Percentiles rank a stretch among this genome's conserved stretches.
phyloP scores from a whole-genome alignment of 2,329 filamentous ascomycete species.

The Botrytis galanthina region DNA sequence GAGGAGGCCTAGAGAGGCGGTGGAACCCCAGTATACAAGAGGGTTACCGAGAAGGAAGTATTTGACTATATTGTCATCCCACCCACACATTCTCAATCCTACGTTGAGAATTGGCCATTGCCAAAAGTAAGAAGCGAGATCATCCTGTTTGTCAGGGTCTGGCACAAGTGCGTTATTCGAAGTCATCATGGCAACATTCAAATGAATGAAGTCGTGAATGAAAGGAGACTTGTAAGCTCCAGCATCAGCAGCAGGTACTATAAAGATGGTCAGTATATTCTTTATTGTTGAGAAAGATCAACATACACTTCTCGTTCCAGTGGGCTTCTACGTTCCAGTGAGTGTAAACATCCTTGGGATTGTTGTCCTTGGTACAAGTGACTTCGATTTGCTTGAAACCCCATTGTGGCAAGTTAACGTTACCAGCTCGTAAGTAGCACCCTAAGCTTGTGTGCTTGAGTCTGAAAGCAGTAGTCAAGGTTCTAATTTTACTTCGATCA shows the following conservation, averaged over 20 bases:
- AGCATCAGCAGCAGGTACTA: slow-evolving; percentile 84
- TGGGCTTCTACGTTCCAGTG: slow-evolving; percentile 99
- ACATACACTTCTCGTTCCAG: slow-evolving; percentile 86
- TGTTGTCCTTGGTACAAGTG: slow-evolving; percentile 90
- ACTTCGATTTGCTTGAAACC: slow-evolving; percentile 99
- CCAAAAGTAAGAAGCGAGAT: slow-evolving; percentile 95
- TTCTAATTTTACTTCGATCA: slow-evolving; percentile 81
- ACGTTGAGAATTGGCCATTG: slow-evolving; percentile 97
- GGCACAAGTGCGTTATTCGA: slow-evolving; percentile 98
- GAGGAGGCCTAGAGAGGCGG: slow-evolving; percentile 71
- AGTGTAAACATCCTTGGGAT: slow-evolving; percentile 87
- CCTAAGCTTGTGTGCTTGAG: slow-evolving; percentile 77
- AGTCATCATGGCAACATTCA: slow-evolving; percentile 99
- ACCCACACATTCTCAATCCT: slow-evolving; percentile 96
- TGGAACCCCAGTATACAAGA: slow-evolving; percentile 92
- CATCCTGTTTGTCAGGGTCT: slow-evolving; percentile 98
- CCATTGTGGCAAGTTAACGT: slow-evolving; percentile 96
- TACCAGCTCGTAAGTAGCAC: slow-evolving; percentile 93
- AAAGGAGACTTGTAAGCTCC: slow-evolving; percentile 96
- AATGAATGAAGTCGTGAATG: slow-evolving; percentile 93
- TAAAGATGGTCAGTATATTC: slow-evolving; percentile 37
- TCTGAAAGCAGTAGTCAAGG: slow-evolving; percentile 89
- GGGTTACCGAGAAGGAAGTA: slow-evolving; percentile 99
- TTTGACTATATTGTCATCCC: slow-evolving; percentile 93
- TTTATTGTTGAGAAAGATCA: not conserved